phyloP scores from a whole-genome alignment of 345 rosid species.

The Acer campestre region DNA sequence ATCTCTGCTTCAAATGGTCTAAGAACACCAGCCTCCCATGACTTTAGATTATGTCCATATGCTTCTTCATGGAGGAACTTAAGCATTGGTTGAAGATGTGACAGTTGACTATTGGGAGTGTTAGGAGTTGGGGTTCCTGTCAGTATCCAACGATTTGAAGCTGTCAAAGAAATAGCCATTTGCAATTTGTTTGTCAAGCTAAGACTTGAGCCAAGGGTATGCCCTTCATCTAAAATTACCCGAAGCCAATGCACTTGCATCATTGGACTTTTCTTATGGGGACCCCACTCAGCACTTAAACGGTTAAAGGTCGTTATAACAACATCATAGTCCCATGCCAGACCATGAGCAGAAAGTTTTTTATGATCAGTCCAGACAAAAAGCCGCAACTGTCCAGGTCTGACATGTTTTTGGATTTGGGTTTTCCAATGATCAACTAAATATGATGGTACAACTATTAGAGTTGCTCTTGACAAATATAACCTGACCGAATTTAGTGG shows the following conservation, averaged over 20 bases:
- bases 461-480: slow-evolving; percentile 87
- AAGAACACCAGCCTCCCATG: slow-evolving; percentile 91
- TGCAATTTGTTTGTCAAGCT: slow-evolving; percentile 92
- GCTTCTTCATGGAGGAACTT: slow-evolving; percentile 93
- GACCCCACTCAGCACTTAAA: slow-evolving; percentile 93
- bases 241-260: slow-evolving; percentile 97
- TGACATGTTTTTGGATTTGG: slow-evolving; percentile 83
- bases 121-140: slow-evolving; percentile 98
- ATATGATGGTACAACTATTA: slow-evolving; percentile 91
- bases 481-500: slow-evolving; percentile 76
- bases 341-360: slow-evolving; percentile 71
- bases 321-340: slow-evolving; percentile 98
- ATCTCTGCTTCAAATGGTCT: slow-evolving; percentile 90
- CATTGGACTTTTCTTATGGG: slow-evolving; percentile 76
- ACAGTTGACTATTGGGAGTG: slow-evolving; percentile 81
- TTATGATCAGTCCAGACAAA: slow-evolving; percentile 69
- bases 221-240: slow-evolving; percentile 94
- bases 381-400: slow-evolving; percentile 73
- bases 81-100: slow-evolving; percentile 87
- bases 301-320: slow-evolving; percentile 93
- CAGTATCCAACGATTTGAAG: slow-evolving; percentile 87
- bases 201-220: slow-evolving; percentile 96
- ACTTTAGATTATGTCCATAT: slow-evolving; percentile 77
- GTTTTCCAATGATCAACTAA: slow-evolving; percentile 91
- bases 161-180: slow-evolving; percentile 85